Conservation (phyloP, 192 early-diverging fungal species). For the Gryganskiella cystojenkinii region DNA sequence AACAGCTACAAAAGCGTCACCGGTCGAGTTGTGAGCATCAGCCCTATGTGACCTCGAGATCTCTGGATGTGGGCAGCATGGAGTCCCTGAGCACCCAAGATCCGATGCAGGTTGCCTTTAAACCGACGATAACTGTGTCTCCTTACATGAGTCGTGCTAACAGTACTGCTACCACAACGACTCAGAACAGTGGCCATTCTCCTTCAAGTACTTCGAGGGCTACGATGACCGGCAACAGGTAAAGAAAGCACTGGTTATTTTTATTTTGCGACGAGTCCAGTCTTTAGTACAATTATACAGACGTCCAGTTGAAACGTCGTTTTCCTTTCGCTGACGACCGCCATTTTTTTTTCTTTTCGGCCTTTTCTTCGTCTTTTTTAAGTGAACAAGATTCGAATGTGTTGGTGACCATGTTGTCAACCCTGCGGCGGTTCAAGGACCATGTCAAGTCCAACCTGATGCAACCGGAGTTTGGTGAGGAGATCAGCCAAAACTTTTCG, state of each 20-base stretch:
- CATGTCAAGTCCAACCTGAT: slow-evolving; percentile 42
- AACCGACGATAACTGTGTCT: not conserved
- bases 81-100: not conserved
- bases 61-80: too few species aligned
- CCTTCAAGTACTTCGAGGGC: too few species aligned
- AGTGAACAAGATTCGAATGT: slow-evolving; percentile 2
- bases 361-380: not conserved
- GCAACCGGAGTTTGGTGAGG: slow-evolving; percentile 26
- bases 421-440: slow-evolving; percentile 23
- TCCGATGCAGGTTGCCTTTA: slow-evolving; percentile 11
- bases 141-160: not conserved
- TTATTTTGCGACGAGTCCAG: too few species aligned
- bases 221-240: too few species aligned
- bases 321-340: too few species aligned
- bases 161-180: too few species aligned
- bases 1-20: slow-evolving; percentile 14
- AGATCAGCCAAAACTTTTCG: slow-evolving; percentile 8
- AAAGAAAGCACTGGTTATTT: too few species aligned
- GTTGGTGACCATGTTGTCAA: slow-evolving; percentile 14
- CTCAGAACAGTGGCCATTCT: too few species aligned
- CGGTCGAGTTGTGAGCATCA: not conserved
- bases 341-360: not conserved
- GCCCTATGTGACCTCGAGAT: too few species aligned
- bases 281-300: too few species aligned
- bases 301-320: too few species aligned